These are phyloP conservation scores for Luzula sylvatica DNA, from an alignment of 176 grass and related monocot species.

Conservation along the genomic window DNA sequence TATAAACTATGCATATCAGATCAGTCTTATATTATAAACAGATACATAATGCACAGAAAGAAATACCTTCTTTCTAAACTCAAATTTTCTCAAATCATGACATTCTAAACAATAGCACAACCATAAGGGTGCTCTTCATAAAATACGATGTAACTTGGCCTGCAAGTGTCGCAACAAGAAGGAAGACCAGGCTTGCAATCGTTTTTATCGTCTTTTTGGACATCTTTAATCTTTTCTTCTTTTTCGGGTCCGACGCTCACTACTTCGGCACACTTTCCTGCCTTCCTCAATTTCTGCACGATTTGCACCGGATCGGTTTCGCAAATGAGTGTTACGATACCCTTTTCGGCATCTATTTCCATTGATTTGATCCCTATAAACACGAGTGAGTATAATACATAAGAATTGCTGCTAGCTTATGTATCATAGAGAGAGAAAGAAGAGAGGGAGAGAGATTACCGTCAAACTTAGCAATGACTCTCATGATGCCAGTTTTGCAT, in stretches of 20 bases:
- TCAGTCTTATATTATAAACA: too few species aligned
- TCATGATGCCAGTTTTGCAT: conserved; percentile 4
- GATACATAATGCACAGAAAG: too few species aligned
- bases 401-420: background rate
- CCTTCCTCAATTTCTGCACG: background rate
- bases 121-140: background rate
- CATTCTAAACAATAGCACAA: conserved; percentile 3
- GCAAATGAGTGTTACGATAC: background rate
- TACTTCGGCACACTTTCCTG: background rate
- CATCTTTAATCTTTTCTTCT: background rate
- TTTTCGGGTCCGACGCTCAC: background rate
- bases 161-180: background rate
- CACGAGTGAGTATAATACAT: background rate
- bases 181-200: background rate
- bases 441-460: background rate
- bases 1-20: too few species aligned
- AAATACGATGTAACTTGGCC: background rate
- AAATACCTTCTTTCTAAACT: too few species aligned
- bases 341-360: background rate
- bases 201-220: background rate
- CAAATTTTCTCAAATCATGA: too few species aligned
- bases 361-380: conserved; percentile 5
- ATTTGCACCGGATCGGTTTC: background rate
- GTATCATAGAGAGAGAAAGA: background rate
- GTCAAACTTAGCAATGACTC: background rate